A percentile compares a stretch with the other conserved stretches of the same genome.
These are phyloP conservation scores for Diphasiastrum complanatum DNA, from an alignment of 83 land plant species.

Conservation along the genomic window DNA sequence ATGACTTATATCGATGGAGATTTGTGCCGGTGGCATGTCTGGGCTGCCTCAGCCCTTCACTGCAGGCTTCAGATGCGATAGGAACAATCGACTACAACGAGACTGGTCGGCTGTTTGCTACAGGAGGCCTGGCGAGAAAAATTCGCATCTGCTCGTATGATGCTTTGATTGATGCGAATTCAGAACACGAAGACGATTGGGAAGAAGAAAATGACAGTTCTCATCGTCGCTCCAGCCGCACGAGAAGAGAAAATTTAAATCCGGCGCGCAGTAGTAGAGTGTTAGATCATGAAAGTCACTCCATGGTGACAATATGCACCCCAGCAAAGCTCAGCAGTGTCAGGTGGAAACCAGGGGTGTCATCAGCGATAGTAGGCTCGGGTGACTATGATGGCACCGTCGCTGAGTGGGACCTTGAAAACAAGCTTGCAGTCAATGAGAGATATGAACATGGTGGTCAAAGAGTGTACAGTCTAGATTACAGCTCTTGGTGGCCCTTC, in stretches of 20 bases:
- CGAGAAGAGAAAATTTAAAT: neutral
- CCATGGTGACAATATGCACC: constrained; percentile 1
- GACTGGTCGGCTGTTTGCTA: constrained; percentile 1
- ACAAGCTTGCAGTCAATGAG: constrained; percentile 1
- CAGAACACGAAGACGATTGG: neutral
- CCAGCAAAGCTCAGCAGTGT: constrained; percentile 15
- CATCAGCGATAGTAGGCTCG: neutral
- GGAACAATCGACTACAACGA: constrained; percentile 5
- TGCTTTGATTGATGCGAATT: neutral
- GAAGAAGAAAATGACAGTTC: neutral
- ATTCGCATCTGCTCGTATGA: constrained; percentile 7
- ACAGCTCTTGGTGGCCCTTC: neutral
- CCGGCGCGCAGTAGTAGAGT: too few species aligned
- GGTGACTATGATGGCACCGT: constrained; percentile 16
- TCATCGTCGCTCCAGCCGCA: neutral
- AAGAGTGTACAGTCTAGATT: constrained; percentile 1
- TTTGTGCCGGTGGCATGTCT: too few species aligned
- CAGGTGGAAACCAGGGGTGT: constrained; percentile 10
- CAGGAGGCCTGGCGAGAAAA: constrained; percentile 10
- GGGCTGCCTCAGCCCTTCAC: too few species aligned
- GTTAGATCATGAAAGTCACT: neutral
- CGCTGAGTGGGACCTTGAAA: constrained; percentile 11
- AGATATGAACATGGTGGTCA: constrained; percentile 8
- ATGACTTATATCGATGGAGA: too few species aligned
- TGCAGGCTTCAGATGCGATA: constrained; percentile 6